Base-by-base conservation (phyloP, 1,139 yeast species). In the Saccharomyces hybrid region DNA sequence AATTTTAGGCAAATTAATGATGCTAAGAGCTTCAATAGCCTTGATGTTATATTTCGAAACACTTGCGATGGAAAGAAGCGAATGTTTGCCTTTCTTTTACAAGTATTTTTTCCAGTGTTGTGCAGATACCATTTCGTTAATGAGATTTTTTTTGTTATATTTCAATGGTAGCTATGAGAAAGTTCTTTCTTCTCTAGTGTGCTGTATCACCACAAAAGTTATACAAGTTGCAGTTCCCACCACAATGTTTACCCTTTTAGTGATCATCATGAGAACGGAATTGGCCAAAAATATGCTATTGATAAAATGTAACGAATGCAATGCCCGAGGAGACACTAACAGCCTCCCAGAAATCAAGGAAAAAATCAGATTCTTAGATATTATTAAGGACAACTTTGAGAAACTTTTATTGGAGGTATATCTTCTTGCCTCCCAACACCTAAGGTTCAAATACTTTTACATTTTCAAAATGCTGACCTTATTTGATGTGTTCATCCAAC, bases 361-460 rank as follows among this genome's bases (percentile, higher is more conserved):
- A 28, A 64, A 65, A 51, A 54, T 62, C 52, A 59, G 57, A 29
- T 20, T 53, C 27, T 38, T 65, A 47, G 57, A 57, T 6, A 53
- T 56, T 14, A 55, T 69, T 27, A 60, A 59, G 46, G 46, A 52
- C 14, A 56, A 59, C 5, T 57, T 65, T n/a, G 63, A 65, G 48
- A 49, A 50, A 9, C 53, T 60, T 20, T 46, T 69, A 20, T 63
- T 61, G 26, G 55, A 53, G 13, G 53, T 66, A 29, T 61, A 65
- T 51, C 53, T 56, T 14, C 51, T 63, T 5, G 63, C 63, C 6
- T 62, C 70, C 1, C 55, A 55, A 23, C 53, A 63, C 46, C 54
- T 67, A 27, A 61, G 70, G 53, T 65, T 65, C 47, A 59, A 66
- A 3, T 66, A 65, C 49, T 68, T 64, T 50, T 63, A 71, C 4